phyloP scores from a whole-genome alignment of 345 rosid species.

The Angophora floribunda region DNA sequence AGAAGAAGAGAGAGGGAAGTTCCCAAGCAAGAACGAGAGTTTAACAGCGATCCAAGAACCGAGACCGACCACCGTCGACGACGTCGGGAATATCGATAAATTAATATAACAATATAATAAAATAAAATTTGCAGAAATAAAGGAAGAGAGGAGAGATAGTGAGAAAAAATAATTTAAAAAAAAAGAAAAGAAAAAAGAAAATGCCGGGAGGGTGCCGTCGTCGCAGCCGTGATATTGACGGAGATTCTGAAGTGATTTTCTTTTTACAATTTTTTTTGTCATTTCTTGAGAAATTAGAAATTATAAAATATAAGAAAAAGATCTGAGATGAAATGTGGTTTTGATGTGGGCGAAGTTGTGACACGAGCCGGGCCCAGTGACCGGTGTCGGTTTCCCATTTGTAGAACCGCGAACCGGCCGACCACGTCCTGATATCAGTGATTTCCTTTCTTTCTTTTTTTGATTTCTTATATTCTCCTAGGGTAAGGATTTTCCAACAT shows the following conservation, averaged over 20 bases:
- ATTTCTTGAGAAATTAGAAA: neutral
- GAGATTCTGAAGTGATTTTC: neutral
- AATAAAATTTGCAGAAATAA: neutral
- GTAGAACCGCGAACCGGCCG: rapidly evolving
- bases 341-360: too few relatives aligned
- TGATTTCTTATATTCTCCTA: rapidly evolving
- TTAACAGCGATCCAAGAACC: neutral
- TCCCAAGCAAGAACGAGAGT: neutral
- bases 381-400: too few relatives aligned
- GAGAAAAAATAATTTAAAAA: too few relatives aligned
- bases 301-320: too few relatives aligned
- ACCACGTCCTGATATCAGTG: rapidly evolving
- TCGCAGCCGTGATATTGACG: neutral
- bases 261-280: too few relatives aligned
- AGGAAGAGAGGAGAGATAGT: neutral
- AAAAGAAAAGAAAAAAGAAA: neutral
- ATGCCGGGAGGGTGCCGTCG: neutral
- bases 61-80: neutral
- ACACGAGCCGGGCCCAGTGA: too few relatives aligned
- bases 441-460: too few relatives aligned
- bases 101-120: neutral
- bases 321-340: neutral
- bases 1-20: neutral
- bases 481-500: rapidly evolving
- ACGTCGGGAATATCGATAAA: neutral